Evolutionary conservation across 805 yeast genomes (phyloP), one percentile per base, ranked within the genome.

Genomic region (Komagataella populi): DNA sequence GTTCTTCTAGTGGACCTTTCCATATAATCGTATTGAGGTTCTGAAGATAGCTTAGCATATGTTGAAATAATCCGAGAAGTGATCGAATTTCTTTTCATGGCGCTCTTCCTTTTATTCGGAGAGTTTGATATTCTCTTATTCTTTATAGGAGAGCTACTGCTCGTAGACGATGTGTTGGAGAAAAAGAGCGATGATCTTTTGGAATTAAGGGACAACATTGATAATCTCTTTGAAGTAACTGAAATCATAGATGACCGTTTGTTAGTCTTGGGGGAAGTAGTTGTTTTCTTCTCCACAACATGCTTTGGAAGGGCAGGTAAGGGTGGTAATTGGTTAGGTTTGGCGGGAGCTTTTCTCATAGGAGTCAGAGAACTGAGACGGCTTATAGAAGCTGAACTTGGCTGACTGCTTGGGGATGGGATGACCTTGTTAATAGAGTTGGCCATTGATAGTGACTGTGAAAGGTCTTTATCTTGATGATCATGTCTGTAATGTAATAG

Each of bases 1-100:
- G 90, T 83, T 64, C 93, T 73, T 65, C 78, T 83, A 5, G 88
- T 81, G 62, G 81, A 87, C 59, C 77, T 80, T 58, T 83, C 86
- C 64, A 83, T 76, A 57, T 77, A 77, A 58, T 80, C 84, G 80
- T 87, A 78, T 54, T 80, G 84, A 46, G 76, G 72, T 52, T 80
- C 83, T 48, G 73, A 73, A 3, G 87, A 74, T 54, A 84, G 67
- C 60, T 80, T 83, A 39, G 91, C 87, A 63, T 84, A 84, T 0
- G 88, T 80, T 1, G 88, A 76, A 53, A 84, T 73, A 55, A 84
- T 63, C 59, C 81, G 84, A 46, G 87, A 71, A 0, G 91, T 84
- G 47, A 84, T 79, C 0, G 90, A 83, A 55, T 83, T 83, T 58
- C 90, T 74, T 60, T 83, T 78, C 54, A 70, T 67, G 44, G 60